Conservation (phyloP, 306 rosid species). For the Pterocarpus macrocarpus region DNA sequence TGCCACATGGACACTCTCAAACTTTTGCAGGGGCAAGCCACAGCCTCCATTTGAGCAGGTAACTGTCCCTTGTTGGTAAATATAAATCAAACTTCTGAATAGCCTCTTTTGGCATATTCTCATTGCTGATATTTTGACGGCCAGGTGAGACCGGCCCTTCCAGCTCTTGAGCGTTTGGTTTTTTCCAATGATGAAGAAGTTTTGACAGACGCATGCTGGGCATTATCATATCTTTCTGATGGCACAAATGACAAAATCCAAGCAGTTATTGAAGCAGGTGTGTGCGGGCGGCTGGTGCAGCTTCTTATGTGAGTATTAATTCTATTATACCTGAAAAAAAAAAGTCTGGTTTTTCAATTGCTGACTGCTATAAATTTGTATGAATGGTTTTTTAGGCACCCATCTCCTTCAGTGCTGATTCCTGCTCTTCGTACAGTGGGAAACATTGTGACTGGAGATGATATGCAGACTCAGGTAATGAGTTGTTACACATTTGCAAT, state of each 20-base stretch:
- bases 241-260: constrained; percentile 95
- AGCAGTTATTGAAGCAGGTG: constrained; percentile 94
- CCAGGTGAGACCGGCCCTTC: constrained; percentile 93
- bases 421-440: constrained; percentile 97
- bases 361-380: constrained; percentile 13
- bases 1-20: constrained; percentile 95
- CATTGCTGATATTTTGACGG: constrained; percentile 33
- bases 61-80: constrained; percentile 12
- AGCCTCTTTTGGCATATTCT: background rate
- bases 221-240: constrained; percentile 88
- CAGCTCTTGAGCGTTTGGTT: constrained; percentile 87
- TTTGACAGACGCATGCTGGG: constrained; percentile 94
- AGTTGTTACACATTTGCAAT: background rate
- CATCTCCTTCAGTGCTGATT: constrained; percentile 86
- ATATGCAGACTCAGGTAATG: constrained; percentile 85
- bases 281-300: constrained; percentile 75
- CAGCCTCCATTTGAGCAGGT: constrained; percentile 93
- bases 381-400: constrained; percentile 66
- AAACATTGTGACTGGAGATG: constrained; percentile 94
- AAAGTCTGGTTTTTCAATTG: background rate
- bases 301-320: constrained; percentile 78
- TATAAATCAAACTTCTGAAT: background rate
- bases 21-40: constrained; percentile 96
- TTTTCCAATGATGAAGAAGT: constrained; percentile 95
- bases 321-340: background rate